Evolutionary conservation across 2,329 filamentous ascomycete genomes (phyloP).

Genomic region (Phialemonium atrogriseum): DNA sequence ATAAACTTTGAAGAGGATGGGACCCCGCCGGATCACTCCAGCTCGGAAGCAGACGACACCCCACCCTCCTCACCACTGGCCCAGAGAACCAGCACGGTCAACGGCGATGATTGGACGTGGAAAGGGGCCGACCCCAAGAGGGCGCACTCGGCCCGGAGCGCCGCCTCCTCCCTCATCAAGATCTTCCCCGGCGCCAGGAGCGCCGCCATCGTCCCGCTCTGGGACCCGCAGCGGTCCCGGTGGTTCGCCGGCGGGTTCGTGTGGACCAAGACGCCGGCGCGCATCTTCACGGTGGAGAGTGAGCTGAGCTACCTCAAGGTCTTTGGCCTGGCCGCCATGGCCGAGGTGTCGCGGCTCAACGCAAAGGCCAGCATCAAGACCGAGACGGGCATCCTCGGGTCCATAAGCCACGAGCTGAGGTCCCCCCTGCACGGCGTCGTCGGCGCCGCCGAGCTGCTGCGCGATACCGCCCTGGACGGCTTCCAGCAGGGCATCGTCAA

Average conservation of each 20-base stretch:
- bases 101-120: neutral
- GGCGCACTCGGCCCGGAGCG: slow-evolving; percentile 11
- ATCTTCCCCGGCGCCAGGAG: slow-evolving; percentile 35
- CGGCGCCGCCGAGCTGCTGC: slow-evolving; percentile 42
- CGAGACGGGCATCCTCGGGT: slow-evolving; percentile 51
- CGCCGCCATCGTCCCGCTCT: slow-evolving; percentile 38
- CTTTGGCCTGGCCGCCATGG: slow-evolving; percentile 47
- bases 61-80: neutral
- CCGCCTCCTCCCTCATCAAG: slow-evolving; percentile 20
- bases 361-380: slow-evolving; percentile 30
- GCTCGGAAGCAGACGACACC: slow-evolving; percentile 3
- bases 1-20: slow-evolving; percentile 35
- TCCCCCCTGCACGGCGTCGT: slow-evolving; percentile 54
- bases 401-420: slow-evolving; percentile 52
- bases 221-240: slow-evolving; percentile 28
- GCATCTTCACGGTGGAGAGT: slow-evolving; percentile 33
- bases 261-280: slow-evolving; percentile 34
- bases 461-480: slow-evolving; percentile 38
- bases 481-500: slow-evolving; percentile 37
- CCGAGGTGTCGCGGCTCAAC: slow-evolving; percentile 41
- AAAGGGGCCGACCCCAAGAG: neutral
- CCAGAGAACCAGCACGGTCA: neutral
- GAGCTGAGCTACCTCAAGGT: slow-evolving; percentile 43
- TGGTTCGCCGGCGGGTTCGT: slow-evolving; percentile 42
- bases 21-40: slow-evolving; percentile 11